A percentile compares a stretch with the other conserved stretches of the same genome.
These are phyloP conservation scores for Fusarium sterilihyphosum DNA, from an alignment of 2,329 filamentous ascomycete species.

Conservation along the genomic window DNA sequence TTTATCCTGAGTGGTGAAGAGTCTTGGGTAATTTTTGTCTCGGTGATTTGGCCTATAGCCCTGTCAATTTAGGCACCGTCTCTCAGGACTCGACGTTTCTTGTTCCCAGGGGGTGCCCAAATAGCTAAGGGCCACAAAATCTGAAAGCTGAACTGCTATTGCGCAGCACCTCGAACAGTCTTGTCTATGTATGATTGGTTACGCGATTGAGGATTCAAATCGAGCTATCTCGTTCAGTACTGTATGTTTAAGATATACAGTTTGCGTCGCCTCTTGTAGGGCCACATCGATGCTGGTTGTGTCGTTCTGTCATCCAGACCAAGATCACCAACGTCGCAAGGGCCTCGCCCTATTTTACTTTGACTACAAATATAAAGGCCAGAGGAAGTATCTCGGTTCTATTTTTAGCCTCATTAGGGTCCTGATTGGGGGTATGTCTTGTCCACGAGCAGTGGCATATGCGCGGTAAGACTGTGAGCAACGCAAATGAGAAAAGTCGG, in stretches of 20 bases:
- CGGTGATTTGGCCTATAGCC: background rate
- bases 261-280: background rate
- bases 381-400: rapidly evolving
- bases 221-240: rapidly evolving
- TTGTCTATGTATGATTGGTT: too few species aligned
- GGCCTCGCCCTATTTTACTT: rapidly evolving
- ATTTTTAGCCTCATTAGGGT: background rate
- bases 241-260: background rate
- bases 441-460: background rate
- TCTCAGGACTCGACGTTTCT: background rate
- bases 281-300: background rate
- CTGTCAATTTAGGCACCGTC: background rate
- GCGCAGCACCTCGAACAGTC: background rate
- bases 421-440: background rate
- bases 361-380: rapidly evolving
- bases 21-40: too few species aligned
- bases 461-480: background rate
- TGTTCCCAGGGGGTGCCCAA: background rate
- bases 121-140: background rate
- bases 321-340: too few species aligned
- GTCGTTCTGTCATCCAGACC: too few species aligned
- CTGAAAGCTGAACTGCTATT: background rate
- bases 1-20: background rate
- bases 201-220: rapidly evolving
- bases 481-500: background rate